phyloP scores from a whole-genome alignment of 495 filamentous ascomycete species.

The Aspergillus bertholletiae region DNA sequence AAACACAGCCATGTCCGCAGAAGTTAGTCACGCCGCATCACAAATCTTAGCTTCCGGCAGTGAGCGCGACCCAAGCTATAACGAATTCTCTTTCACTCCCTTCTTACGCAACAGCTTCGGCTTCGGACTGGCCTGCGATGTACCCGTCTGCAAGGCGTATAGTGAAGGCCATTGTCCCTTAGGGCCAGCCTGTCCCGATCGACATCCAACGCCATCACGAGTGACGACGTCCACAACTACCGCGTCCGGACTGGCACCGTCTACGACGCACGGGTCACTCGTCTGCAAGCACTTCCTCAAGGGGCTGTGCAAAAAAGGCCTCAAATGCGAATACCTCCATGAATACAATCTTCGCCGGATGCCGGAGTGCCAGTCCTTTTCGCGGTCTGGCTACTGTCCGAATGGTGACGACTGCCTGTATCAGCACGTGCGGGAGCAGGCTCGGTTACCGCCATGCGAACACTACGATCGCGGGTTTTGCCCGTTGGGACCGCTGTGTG shows the following conservation, averaged over 20 bases:
- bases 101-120: constrained; percentile 73
- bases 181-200: constrained; percentile 70
- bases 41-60: constrained; percentile 35
- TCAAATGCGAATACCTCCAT: constrained; percentile 93
- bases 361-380: constrained; percentile 94
- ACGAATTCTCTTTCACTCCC: constrained; percentile 66
- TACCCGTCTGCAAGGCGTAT: constrained; percentile 78
- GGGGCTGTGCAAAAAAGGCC: constrained; percentile 94
- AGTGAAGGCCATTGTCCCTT: constrained; percentile 75
- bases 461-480: constrained; percentile 97
- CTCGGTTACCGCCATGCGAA: constrained; percentile 78
- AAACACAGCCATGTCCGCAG: constrained; percentile 33
- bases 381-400: constrained; percentile 85
- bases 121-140: constrained; percentile 69
- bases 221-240: constrained; percentile 49
- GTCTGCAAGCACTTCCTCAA: constrained; percentile 99
- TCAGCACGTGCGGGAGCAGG: constrained; percentile 83
- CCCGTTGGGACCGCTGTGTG: constrained; percentile 79
- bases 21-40: constrained; percentile 31
- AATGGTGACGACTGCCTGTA: constrained; percentile 97
- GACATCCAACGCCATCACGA: constrained; percentile 48
- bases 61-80: constrained; percentile 53
- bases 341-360: constrained; percentile 97
- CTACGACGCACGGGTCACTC: constrained; percentile 56
- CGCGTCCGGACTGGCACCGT: constrained; percentile 49